These are phyloP conservation scores for Arabidopsis lyrata DNA, from an alignment of 441 rosid species.

Conservation along the genomic window DNA sequence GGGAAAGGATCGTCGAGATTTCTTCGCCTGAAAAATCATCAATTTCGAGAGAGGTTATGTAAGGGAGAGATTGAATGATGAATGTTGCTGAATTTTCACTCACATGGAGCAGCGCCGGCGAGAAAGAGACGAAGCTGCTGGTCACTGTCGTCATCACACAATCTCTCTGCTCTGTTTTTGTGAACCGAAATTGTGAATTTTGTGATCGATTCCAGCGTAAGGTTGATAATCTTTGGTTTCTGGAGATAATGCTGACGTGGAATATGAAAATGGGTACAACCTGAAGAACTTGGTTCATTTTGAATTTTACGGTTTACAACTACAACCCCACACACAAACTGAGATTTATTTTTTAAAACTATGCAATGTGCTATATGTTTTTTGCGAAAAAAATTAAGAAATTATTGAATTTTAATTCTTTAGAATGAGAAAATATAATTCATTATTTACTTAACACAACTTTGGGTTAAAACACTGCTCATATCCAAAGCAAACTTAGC, in stretches of 20 bases:
- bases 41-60: neutral
- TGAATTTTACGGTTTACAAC: too few relatives aligned
- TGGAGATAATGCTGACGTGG: constrained; percentile 33
- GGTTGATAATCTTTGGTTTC: constrained; percentile 23
- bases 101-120: constrained; percentile 31
- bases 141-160: constrained; percentile 39
- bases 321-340: too few relatives aligned
- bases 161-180: constrained; percentile 9
- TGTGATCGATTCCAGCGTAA: constrained; percentile 15
- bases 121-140: constrained; percentile 36
- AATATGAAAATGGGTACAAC: neutral
- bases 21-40: constrained; percentile 32
- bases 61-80: neutral
- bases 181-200: constrained; percentile 13
- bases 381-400: too few relatives aligned
- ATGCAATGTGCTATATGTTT: too few relatives aligned
- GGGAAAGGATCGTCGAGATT: constrained; percentile 19
- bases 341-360: too few relatives aligned
- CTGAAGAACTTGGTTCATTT: too few relatives aligned
- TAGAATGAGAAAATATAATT: too few relatives aligned
- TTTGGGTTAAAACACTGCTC: too few relatives aligned
- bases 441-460: too few relatives aligned
- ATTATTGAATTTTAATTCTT: too few relatives aligned
- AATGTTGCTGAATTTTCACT: neutral
- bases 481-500: too few relatives aligned